Evolutionary conservation across 2,329 filamentous ascomycete species (phyloP).

Genomic region (Exophiala sideris): DNA sequence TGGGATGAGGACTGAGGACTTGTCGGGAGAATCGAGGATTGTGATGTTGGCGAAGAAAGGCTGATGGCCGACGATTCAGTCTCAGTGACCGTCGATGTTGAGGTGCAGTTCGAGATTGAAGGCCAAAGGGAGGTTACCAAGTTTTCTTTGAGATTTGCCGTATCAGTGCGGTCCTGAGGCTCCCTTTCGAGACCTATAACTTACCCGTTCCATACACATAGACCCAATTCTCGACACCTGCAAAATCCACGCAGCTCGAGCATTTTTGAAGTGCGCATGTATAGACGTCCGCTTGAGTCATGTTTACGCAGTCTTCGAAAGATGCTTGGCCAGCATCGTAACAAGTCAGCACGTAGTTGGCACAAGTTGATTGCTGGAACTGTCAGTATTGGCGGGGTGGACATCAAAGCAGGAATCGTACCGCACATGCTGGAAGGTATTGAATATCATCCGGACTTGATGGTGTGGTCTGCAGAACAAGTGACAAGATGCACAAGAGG

Average conservation of each 20-base stretch:
- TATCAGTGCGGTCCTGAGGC: neutral
- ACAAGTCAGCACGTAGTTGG: neutral
- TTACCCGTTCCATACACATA: conserved; percentile 1
- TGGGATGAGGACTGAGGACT: too few relatives aligned
- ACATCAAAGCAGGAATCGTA: neutral
- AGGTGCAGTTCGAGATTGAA: neutral
- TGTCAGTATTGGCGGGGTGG: neutral
- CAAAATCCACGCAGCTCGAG: neutral
- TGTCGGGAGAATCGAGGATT: too few relatives aligned
- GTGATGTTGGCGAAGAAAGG: too few relatives aligned
- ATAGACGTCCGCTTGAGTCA: neutral
- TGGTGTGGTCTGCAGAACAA: neutral
- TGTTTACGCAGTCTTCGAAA: neutral
- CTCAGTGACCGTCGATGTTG: too few relatives aligned
- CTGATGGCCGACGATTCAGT: too few relatives aligned
- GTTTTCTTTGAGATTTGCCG: neutral
- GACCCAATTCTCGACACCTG: neutral
- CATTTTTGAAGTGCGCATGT: neutral
- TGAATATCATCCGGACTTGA: neutral
- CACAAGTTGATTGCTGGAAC: neutral
- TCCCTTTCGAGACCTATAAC: neutral
- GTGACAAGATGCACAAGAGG: neutral
- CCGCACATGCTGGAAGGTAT: neutral
- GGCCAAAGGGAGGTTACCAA: neutral
- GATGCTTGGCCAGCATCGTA: neutral